Conservation (phyloP, 257 asterid genomes). For the Pogostemon cablin region DNA sequence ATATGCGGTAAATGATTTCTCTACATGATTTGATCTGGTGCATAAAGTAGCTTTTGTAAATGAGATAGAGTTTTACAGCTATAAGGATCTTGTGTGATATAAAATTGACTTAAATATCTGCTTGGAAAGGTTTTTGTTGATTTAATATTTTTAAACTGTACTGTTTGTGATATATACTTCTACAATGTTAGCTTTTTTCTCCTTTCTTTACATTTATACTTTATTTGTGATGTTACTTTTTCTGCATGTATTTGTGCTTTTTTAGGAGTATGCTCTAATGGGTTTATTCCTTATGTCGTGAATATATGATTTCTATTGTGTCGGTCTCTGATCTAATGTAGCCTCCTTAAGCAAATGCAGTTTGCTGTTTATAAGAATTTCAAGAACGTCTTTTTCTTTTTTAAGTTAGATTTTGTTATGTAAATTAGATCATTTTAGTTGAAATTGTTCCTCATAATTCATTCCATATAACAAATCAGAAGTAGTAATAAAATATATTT, state of each 20-base stretch:
- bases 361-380: background rate
- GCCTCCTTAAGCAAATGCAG: constrained; percentile 8
- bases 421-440: too few relatives aligned
- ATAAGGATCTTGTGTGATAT: constrained; percentile 19
- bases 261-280: background rate
- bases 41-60: background rate
- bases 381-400: too few relatives aligned
- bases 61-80: constrained; percentile 7
- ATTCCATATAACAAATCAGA: too few relatives aligned
- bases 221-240: background rate
- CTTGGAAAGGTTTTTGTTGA: background rate
- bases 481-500: too few relatives aligned
- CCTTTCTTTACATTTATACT: background rate
- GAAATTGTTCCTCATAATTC: too few relatives aligned
- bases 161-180: background rate
- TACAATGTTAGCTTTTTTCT: background rate
- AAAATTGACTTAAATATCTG: constrained; percentile 4
- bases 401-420: too few relatives aligned
- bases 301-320: constrained; percentile 11
- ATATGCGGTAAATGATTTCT: constrained; percentile 18
- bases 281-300: constrained; percentile 16
- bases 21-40: background rate
- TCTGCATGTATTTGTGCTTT: background rate
- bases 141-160: background rate
- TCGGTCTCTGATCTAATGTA: constrained; percentile 23